Evolutionary conservation across 768 basidiomycete species (phyloP).

Genomic region (Lepiota venenata): DNA sequence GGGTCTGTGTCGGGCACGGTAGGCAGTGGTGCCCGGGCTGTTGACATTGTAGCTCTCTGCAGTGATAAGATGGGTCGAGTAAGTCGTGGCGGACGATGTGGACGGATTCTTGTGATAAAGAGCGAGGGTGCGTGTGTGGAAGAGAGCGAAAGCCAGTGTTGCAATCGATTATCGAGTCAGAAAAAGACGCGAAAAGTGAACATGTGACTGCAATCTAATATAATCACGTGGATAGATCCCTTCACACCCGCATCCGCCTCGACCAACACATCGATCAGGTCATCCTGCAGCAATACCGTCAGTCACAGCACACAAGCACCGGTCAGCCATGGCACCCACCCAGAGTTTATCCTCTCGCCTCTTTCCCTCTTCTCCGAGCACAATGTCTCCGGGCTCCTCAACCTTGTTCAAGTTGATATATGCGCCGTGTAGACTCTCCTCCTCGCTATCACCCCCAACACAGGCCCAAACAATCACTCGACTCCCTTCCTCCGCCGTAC

Average conservation of each 20-base stretch:
- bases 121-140: neutral
- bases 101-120: neutral
- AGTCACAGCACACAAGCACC: too few relatives aligned
- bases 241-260: neutral
- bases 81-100: neutral
- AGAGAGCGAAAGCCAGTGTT: neutral
- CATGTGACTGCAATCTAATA: neutral
- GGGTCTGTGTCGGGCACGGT: constrained; percentile 51
- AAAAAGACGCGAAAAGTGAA: too few relatives aligned
- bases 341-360: constrained; percentile 28
- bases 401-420: constrained; percentile 2
- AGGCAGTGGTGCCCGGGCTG: constrained; percentile 24
- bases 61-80: neutral
- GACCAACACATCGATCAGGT: constrained; percentile 4
- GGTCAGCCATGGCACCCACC: too few relatives aligned
- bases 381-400: constrained; percentile 30
- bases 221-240: neutral
- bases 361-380: constrained; percentile 27
- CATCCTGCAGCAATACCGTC: constrained; percentile 2
- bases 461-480: constrained; percentile 33
- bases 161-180: neutral
- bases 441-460: constrained; percentile 20
- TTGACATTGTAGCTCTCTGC: neutral
- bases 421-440: constrained; percentile 26
- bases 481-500: constrained; percentile 34